Conservation (phyloP, 2,329 filamentous ascomycete genomes). For the Ophiognomonia clavigignenti-juglandacearum region DNA sequence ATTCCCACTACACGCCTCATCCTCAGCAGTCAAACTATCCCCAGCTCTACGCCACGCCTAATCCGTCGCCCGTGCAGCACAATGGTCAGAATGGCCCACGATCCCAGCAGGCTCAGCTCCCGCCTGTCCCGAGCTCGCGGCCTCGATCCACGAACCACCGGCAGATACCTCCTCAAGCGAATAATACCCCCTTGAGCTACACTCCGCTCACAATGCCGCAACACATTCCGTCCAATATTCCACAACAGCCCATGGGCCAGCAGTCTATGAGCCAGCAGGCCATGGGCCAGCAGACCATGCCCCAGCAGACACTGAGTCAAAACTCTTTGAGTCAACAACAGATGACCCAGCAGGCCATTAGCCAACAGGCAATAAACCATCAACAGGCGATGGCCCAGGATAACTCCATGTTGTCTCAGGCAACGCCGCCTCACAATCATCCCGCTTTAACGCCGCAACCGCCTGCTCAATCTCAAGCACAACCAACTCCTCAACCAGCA, state of each 20-base stretch:
- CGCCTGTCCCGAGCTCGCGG: slow-evolving; percentile 39
- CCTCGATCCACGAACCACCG: slow-evolving; percentile 37
- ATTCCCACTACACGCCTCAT: slow-evolving; percentile 50
- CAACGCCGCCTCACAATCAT: slow-evolving; percentile 24
- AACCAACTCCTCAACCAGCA: slow-evolving; percentile 19
- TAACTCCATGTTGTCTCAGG: slow-evolving; percentile 36
- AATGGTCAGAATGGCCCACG: slow-evolving; percentile 42
- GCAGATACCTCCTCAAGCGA: slow-evolving; percentile 39
- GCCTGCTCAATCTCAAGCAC: slow-evolving; percentile 14
- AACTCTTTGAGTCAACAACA: slow-evolving; percentile 26
- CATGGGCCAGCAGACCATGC: slow-evolving; percentile 16
- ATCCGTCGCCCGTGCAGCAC: slow-evolving; percentile 40
- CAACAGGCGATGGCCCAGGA: slow-evolving; percentile 36
- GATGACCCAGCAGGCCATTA: slow-evolving; percentile 25
- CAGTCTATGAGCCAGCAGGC: slow-evolving; percentile 17
- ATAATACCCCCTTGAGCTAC: slow-evolving; percentile 28
- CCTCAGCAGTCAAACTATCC: slow-evolving; percentile 42
- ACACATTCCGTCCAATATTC: slow-evolving; percentile 26
- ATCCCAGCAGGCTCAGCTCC: slow-evolving; percentile 40
- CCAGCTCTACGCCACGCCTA: slow-evolving; percentile 46
- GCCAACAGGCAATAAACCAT: slow-evolving; percentile 22
- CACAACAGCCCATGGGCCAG: slow-evolving; percentile 1
- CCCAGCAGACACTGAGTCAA: slow-evolving; percentile 30
- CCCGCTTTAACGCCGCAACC: slow-evolving; percentile 17
- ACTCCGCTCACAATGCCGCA: slow-evolving; percentile 29